These are phyloP conservation scores for Fusarium mexicanum DNA, from an alignment of 2,329 filamentous ascomycete species.

Conservation along the genomic window DNA sequence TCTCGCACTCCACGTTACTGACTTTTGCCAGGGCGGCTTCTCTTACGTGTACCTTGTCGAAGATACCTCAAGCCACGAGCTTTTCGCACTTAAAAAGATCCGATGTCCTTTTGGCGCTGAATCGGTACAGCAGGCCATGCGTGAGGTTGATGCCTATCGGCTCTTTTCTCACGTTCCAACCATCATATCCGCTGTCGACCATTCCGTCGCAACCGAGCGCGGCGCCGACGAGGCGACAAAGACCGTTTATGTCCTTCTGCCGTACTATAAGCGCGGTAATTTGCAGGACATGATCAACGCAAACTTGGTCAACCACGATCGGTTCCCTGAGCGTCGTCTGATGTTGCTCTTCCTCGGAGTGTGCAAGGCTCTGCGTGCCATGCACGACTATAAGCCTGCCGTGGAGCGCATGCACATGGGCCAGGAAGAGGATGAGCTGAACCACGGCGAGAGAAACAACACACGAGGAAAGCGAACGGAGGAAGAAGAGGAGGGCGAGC, in stretches of 20 bases:
- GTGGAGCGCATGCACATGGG: conserved; percentile 65
- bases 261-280: conserved; percentile 95
- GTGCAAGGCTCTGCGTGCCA: conserved; percentile 84
- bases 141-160: conserved; percentile 96
- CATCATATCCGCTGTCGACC: conserved; percentile 88
- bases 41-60: conserved; percentile 99
- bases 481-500: conserved; percentile 75
- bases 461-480: conserved; percentile 60
- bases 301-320: conserved; percentile 93
- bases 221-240: conserved; percentile 74
- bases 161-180: conserved; percentile 85
- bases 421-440: conserved; percentile 51
- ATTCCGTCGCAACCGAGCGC: conserved; percentile 80
- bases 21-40: conserved; percentile 79
- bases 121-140: conserved; percentile 92
- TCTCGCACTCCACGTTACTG: neutral
- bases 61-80: conserved; percentile 82
- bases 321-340: conserved; percentile 86
- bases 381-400: conserved; percentile 82
- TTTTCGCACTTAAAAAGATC: conserved; percentile 98
- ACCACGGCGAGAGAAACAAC: conserved; percentile 47
- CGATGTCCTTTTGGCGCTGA: conserved; percentile 97
- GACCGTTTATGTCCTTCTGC: conserved; percentile 95
- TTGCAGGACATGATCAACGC: conserved; percentile 98
- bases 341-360: conserved; percentile 94